Conservation (phyloP, 108 stramenopile genomes). For the Mediolabrus comicus region DNA sequence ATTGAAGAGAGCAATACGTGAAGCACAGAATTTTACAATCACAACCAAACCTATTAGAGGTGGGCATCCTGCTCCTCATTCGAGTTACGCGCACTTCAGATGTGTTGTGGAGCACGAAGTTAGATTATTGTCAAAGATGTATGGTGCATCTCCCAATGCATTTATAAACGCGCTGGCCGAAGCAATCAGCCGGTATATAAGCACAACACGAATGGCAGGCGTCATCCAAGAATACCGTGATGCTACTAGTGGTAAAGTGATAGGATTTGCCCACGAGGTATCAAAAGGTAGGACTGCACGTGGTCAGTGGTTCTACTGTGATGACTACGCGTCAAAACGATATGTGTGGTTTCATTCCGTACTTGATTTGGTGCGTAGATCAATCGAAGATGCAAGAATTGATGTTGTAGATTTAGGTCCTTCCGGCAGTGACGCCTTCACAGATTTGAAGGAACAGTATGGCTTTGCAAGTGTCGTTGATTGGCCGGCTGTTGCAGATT, state of each 20-base stretch:
- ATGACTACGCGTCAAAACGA: constrained; percentile 63
- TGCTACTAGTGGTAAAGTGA: constrained; percentile 41
- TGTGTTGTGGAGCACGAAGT: constrained; percentile 80
- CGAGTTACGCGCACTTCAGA: constrained; percentile 70
- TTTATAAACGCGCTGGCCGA: constrained; percentile 73
- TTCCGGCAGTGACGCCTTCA: constrained; percentile 71
- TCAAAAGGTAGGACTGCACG: constrained; percentile 63
- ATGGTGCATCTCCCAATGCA: constrained; percentile 35
- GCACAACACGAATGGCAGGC: constrained; percentile 71
- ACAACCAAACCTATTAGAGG: constrained; percentile 54
- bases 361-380: constrained; percentile 53
- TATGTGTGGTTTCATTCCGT: constrained; percentile 85
- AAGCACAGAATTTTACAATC: constrained; percentile 65
- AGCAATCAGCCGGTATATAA: constrained; percentile 65
- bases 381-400: constrained; percentile 63
- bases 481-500: constrained; percentile 70
- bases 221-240: constrained; percentile 71
- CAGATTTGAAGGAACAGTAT: constrained; percentile 65
- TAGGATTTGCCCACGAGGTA: constrained; percentile 76
- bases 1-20: constrained; percentile 48
- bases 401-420: constrained; percentile 73
- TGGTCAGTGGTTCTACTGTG: constrained; percentile 82
- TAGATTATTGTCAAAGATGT: constrained; percentile 48
- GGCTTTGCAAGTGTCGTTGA: constrained; percentile 65
- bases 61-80: constrained; percentile 67